These are phyloP conservation scores for Silene uniflora DNA, from an alignment of 148 eudicot species.

Conservation along the genomic window DNA sequence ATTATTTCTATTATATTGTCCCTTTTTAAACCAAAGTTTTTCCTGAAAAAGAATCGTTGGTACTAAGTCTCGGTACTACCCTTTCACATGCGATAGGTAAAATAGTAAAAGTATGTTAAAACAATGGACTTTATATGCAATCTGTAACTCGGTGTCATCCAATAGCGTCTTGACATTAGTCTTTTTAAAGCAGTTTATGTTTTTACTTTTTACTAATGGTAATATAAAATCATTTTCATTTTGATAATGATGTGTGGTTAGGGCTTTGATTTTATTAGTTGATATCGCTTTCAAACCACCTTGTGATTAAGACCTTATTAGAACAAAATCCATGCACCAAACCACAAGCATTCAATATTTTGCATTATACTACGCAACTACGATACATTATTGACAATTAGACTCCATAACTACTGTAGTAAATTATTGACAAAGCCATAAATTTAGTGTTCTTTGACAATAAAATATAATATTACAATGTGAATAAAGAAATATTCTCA, in stretches of 20 bases:
- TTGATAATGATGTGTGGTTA: constrained; percentile 11
- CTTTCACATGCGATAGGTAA: too few species aligned
- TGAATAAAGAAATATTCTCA: too few species aligned
- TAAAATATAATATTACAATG: too few species aligned
- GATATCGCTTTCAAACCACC: constrained; percentile 24
- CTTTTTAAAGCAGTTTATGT: background rate
- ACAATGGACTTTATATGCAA: too few species aligned
- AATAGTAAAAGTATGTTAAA: too few species aligned
- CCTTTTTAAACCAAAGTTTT: background rate
- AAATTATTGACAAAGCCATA: background rate
- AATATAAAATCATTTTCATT: background rate
- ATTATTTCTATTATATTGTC: constrained; percentile 6
- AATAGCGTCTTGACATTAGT: too few species aligned
- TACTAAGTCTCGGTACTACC: too few species aligned
- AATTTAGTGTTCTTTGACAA: background rate
- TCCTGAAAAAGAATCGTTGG: too few species aligned
- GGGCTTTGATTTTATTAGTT: constrained; percentile 9
- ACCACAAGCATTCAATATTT: constrained; percentile 19
- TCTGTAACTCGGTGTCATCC: too few species aligned
- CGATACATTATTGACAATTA: background rate
- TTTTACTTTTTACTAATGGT: constrained; percentile 8
- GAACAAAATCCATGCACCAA: constrained; percentile 22
- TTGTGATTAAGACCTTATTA: constrained; percentile 29
- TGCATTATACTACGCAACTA: background rate
- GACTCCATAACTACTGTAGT: background rate